Evolutionary conservation across 345 rosid genomes (phyloP).

Genomic region (Pseudoturritis turrita): DNA sequence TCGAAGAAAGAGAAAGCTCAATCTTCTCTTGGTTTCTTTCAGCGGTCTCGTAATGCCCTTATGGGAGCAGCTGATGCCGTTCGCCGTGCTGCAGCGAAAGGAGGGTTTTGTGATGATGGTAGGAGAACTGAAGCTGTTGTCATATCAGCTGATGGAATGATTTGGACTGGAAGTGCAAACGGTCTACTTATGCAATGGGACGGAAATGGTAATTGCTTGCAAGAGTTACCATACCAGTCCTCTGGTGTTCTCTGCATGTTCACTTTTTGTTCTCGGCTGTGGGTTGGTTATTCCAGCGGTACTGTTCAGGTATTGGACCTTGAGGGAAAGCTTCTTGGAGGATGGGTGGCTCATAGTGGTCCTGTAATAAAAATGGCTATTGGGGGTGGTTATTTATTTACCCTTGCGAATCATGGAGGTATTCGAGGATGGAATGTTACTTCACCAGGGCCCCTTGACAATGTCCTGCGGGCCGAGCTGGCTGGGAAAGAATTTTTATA

Average conservation of each 20-base stretch:
- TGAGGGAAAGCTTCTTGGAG: conserved; percentile 60
- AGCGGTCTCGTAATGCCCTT: conserved; percentile 87
- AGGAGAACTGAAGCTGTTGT: conserved; percentile 74
- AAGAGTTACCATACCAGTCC: conserved; percentile 52
- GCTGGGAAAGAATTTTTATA: conserved; percentile 55
- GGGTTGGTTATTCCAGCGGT: conserved; percentile 69
- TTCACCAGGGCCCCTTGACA: conserved; percentile 72
- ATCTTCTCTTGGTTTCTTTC: conserved; percentile 72
- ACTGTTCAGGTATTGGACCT: conserved; percentile 62
- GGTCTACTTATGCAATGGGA: conserved; percentile 87
- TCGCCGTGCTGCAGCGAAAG: conserved; percentile 80
- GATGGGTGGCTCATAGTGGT: conserved; percentile 73
- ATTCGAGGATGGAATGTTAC: conserved; percentile 77
- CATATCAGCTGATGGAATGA: conserved; percentile 55
- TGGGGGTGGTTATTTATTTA: conserved; percentile 62
- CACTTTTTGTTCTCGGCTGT: conserved; percentile 53
- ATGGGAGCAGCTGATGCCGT: conserved; percentile 99
- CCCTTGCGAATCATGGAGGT: conserved; percentile 78
- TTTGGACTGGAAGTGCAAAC: conserved; percentile 83
- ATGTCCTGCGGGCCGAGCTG: conserved; percentile 52
- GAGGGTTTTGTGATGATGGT: conserved; percentile 79
- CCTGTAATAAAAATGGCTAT: conserved; percentile 60
- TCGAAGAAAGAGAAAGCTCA: conserved; percentile 72
- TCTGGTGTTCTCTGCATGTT: conserved; percentile 60
- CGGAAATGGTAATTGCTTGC: conserved; percentile 72